These are phyloP conservation scores for Hansenula sp. DNA, from an alignment of 1,139 yeast species.

Conservation along the genomic window DNA sequence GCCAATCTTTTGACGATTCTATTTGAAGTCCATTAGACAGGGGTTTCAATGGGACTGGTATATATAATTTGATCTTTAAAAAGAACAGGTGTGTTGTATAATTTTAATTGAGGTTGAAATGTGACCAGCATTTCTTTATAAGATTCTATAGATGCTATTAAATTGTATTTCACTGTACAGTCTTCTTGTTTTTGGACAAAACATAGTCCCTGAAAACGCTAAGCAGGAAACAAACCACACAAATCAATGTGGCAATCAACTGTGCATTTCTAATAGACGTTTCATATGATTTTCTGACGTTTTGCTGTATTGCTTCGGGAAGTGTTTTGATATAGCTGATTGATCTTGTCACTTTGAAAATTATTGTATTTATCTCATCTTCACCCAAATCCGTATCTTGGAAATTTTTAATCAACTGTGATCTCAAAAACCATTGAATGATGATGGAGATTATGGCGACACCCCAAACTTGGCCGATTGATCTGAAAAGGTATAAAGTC, in stretches of 20 bases:
- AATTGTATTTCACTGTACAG: background rate
- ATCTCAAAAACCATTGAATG: conserved; percentile 17
- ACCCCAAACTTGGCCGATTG: conserved; percentile 40
- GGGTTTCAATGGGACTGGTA: too few species aligned
- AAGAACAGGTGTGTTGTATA: too few species aligned
- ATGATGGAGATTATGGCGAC: conserved; percentile 34
- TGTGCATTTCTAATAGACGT: conserved; percentile 12
- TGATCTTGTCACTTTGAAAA: conserved; percentile 8
- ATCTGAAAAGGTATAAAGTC: conserved; percentile 34
- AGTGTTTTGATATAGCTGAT: conserved; percentile 8
- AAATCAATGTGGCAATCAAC: conserved; percentile 5
- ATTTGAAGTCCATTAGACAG: too few species aligned
- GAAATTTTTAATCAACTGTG: conserved; percentile 7
- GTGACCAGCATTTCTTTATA: too few species aligned
- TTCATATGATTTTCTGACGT: conserved; percentile 9
- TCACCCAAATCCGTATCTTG: conserved; percentile 2
- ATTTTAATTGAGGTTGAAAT: too few species aligned
- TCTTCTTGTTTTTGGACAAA: background rate
- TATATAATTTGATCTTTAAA: too few species aligned
- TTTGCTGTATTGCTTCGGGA: conserved; percentile 3
- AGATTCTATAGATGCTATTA: background rate
- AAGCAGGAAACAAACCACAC: conserved; percentile 5
- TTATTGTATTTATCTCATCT: conserved; percentile 6
- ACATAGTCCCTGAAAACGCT: conserved; percentile 4
- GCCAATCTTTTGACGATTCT: too few species aligned